Base-by-base conservation (phyloP, 164 flowering plant species). In the Malania oleifera region DNA sequence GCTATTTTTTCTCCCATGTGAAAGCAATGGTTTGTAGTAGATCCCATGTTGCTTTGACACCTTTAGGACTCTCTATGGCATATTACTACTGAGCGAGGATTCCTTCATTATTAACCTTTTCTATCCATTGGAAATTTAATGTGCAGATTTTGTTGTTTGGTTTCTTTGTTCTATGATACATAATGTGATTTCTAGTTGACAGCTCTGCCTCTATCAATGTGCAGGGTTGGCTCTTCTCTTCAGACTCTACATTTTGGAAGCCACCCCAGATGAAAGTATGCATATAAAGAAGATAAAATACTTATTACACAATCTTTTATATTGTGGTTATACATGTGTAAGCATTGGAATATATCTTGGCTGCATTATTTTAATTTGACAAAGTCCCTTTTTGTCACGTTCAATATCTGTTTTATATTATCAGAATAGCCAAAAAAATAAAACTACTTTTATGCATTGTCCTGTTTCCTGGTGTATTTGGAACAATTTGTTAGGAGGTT, bases 211-310 rank as follows among this genome's bases (percentile, higher is more conserved):
- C 8, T 55, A 19, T 4, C 22, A 12, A 40, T 62, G 19, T 78
- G 61, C 83, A 93, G 99, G 99, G 99, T 29, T 93, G 99, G 99
- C 86, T 93, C 54, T 93, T 93, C 73, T 88, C 80, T 39, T 81
- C 95, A 25, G 88, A 84, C 59, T 80, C 97, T 27, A 44, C 74
- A 20, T 93, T 86, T 69, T 93, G 99, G 99, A 80, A 88, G 73
- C 97, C 97, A 61, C 87, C 89, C 58, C 97, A 93, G 72, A 93
- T 93, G 95, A 68, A 74, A 76, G 99, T 92, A 81, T 46, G 83
- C 26, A 26, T 48, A 28, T 62, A 12, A 7, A 46, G 24, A 22
- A 20, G 9, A 44, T 7, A 18, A 53, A 53, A 47, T 19, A 15
- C 24, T 57, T 45, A 51, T 15, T n/a, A 51, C 19, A n/a, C n/a